Conservation (phyloP, 2,329 filamentous ascomycete genomes). For the Penicillium occitanis region DNA sequence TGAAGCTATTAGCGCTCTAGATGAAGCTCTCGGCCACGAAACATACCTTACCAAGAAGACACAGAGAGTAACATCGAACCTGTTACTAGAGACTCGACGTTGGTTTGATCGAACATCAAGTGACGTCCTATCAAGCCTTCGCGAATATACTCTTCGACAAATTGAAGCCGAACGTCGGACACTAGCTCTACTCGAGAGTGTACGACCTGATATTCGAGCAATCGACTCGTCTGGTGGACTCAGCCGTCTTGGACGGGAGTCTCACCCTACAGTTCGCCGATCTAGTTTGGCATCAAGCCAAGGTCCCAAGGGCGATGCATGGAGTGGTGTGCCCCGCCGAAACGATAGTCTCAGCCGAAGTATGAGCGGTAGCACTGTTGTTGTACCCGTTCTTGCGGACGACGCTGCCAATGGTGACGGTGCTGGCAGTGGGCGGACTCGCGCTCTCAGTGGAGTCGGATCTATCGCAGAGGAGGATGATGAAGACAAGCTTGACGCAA, state of each 20-base stretch:
- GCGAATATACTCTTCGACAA: conserved; percentile 90
- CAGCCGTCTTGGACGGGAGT: conserved; percentile 82
- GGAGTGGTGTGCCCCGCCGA: conserved; percentile 88
- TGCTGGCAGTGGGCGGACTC: conserved; percentile 46
- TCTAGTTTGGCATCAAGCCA: conserved; percentile 81
- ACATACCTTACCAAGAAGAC: conserved; percentile 81
- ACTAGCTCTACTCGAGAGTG: conserved; percentile 86
- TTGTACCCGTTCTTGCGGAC: conserved; percentile 62
- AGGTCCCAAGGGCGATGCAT: conserved; percentile 95
- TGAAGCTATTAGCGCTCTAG: conserved; percentile 87
- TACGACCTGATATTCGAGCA: conserved; percentile 86
- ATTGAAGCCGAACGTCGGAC: conserved; percentile 94
- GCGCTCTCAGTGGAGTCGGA: conserved; percentile 48
- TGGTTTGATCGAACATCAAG: conserved; percentile 86
- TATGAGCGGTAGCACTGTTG: conserved; percentile 68
- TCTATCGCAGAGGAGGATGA: conserved; percentile 56
- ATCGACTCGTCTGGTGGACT: conserved; percentile 91
- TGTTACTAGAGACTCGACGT: conserved; percentile 81
- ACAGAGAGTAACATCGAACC: conserved; percentile 81
- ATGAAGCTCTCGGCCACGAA: conserved; percentile 83
- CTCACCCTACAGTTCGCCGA: conserved; percentile 73
- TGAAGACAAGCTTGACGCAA: conserved; percentile 89
- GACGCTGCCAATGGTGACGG: conserved; percentile 53
- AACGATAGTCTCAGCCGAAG: conserved; percentile 76
- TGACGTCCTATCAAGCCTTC: conserved; percentile 79